Evolutionary conservation across 345 rosid species (phyloP), one percentile per base, ranked within the genome.

Genomic region (Lepidium aucheri): DNA sequence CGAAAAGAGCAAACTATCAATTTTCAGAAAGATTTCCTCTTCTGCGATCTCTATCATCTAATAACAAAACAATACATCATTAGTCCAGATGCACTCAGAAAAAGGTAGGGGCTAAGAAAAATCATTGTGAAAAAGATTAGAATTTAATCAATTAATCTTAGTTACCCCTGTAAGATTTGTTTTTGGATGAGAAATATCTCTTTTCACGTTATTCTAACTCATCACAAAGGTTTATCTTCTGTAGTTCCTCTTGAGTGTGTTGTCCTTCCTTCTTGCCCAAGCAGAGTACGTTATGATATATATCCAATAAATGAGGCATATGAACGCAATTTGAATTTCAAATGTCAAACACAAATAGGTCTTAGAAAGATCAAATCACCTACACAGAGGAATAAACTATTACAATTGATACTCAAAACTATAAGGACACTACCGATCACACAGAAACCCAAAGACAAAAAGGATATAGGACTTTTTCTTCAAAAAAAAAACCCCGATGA

Each of bases 21-120:
- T n/a, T n/a, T n/a, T n/a, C n/a, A n/a, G n/a, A n/a, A n/a, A n/a
- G n/a, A n/a, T n/a, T 89, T 41, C 86, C 82, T 78, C 69, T 88
- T 75, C 95, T 81, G 65, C 88, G 91, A 40, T 90, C 97, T 83
- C 93, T 84, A 56, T 94, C 99, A 74, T 88, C 99, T 90, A 72
- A 49, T 6, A 65, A 64, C 10, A 46, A 17, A 70, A 69, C 3
- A 30, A 47, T 0, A 51, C 41, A 38, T 12, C 47, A 39, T 69
- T 18, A 54, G 35, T 34, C 41, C 33, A 54, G 39, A 68, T 44
- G 9, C 46, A 68, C 40, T 60, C 0, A 4, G 3, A 32, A 7
- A 20, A 46, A 35, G 24, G 24, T 16, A 38, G 47, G 53, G 39
- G 0, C 15, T 22, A 20, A 35, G 33, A 7, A 64, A 24, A 24